Evolutionary conservation across 139 green algal genomes (phyloP).

Genomic region (Micractinium conductrix): DNA sequence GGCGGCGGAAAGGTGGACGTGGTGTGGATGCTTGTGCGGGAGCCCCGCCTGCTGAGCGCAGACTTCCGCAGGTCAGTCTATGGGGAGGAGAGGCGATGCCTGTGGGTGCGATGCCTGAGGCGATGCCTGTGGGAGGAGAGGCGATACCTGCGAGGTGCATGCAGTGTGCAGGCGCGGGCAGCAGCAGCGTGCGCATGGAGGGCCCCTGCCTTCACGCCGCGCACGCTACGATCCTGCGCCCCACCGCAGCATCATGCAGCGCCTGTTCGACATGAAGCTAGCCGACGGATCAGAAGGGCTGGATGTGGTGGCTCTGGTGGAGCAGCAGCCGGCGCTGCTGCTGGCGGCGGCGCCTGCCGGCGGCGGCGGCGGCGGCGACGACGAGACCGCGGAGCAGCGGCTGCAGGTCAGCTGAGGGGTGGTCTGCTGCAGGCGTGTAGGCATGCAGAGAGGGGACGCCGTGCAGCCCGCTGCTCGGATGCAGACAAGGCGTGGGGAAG

Average conservation of each 20-base stretch:
- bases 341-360: conserved; percentile 32
- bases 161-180: not conserved
- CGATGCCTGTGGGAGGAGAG: conserved; percentile 9
- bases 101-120: too few relatives aligned
- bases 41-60: conserved; percentile 65
- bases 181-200: not conserved
- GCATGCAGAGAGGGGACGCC: too few relatives aligned
- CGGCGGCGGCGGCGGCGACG: not conserved
- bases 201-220: too few relatives aligned
- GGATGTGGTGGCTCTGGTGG: conserved; percentile 59
- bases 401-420: conserved; percentile 4
- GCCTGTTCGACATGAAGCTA: conserved; percentile 68
- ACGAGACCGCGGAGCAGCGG: conserved; percentile 33
- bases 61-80: conserved; percentile 47
- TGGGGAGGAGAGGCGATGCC: too few relatives aligned
- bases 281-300: conserved; percentile 33
- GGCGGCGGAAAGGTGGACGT: conserved; percentile 58
- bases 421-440: too few relatives aligned
- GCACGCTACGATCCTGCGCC: not conserved
- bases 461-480: too few relatives aligned
- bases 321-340: conserved; percentile 68
- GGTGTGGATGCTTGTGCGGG: conserved; percentile 64
- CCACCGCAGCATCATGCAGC: conserved; percentile 32
- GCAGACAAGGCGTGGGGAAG: too few relatives aligned
- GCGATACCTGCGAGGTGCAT: not conserved